Base-by-base conservation (phyloP, 108 stramenopile genomes). In the Cylindrotheca closterium region DNA sequence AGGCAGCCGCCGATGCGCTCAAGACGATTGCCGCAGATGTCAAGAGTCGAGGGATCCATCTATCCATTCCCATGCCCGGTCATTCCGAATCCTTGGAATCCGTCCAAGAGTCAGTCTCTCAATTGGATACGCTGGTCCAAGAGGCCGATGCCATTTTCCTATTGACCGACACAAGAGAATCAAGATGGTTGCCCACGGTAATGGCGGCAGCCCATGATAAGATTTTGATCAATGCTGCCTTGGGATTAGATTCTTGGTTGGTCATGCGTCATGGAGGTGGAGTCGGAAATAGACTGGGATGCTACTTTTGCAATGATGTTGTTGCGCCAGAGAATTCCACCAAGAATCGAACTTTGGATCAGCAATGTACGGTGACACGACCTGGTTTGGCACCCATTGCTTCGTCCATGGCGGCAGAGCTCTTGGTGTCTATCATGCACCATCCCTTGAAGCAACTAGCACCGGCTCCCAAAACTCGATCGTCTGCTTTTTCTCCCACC, bases 291-390 rank as follows among this genome's bases (percentile, higher is more conserved):
- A 57, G 92, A 24, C 71, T 98, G 7, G 99, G 99, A 10, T 99
- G 98, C 63, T 99, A 99, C 66, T 99, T 99, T 79, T 99, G 99
- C 87, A 94, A 82, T 55, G 98, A 99, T 79, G 85, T 99, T 15
- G 97, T 97, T 1, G 97, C 97, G 26, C 97, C 99, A 3, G 93
- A 87, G 51, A 96, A 99, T 73, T 95, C 95, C 30, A 92, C 82
- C 42, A 85, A 84, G 22, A 96, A 98, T 74, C 86, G 98, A 5
- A 99, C 99, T 7, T 62, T 99, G 46, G 99, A 99, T 69, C 97
- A 99, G 71, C 98, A 99, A 76, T 99, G 99, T 72, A 99, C 99
- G 4, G 96, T 96, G 17, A 98, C 99, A 47, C 78, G 99, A 33
- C 99, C 99, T 12, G 99, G 99, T 4, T 79, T 99, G 33, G 96